Evolutionary conservation across 2,329 filamentous ascomycete species (phyloP), one percentile per base, ranked within the genome.

Genomic region (Colletotrichum sp.): DNA sequence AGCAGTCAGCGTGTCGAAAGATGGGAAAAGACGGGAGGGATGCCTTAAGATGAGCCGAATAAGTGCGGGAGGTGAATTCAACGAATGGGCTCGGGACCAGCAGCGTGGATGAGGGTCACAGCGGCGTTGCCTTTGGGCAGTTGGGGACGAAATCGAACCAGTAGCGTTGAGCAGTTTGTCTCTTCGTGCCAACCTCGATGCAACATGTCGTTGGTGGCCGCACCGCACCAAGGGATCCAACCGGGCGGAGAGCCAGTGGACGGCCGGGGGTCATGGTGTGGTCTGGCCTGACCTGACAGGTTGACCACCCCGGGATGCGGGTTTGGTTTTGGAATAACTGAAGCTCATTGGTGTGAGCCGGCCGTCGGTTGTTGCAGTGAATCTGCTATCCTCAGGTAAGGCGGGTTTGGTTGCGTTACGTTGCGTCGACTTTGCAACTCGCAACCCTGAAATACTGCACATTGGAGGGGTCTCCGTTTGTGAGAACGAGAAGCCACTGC

Each of bases 151-250:
- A 62, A 64, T 64, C 56, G 62, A 67, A 58, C 73, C 73, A 73
- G 70, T 69, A 68, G 62, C 56, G 30, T 55, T 34, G 24, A 66
- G 21, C 16, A 34, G 58, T 65, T 64, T 38, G 18, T 55, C 56
- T 64, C 58, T 34, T 68, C 21, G 24, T 61, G 72, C 55, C 65
- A 68, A 56, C 70, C 18, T 34, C 32, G 48, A 76, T 73, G 73
- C 64, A 76, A 73, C 73, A 76, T 61, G 28, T 68, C 43, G 66
- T 76, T 76, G 48, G 24, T 73, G 64, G 64, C 73, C 58, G 64
- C 64, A 62, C 62, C 30, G 62, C 62, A 75, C 32, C 73, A 73
- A 69, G 43, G 58, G 65, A 76, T 76, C 73, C 65, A 76, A 76
- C 70, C n/a, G 64, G 56, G 70, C 73, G 73, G 73, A 68, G 70